Evolutionary conservation across 2,329 filamentous ascomycete genomes (phyloP), one percentile per base, ranked within the genome.

Genomic region (Xylariaceae sp.): DNA sequence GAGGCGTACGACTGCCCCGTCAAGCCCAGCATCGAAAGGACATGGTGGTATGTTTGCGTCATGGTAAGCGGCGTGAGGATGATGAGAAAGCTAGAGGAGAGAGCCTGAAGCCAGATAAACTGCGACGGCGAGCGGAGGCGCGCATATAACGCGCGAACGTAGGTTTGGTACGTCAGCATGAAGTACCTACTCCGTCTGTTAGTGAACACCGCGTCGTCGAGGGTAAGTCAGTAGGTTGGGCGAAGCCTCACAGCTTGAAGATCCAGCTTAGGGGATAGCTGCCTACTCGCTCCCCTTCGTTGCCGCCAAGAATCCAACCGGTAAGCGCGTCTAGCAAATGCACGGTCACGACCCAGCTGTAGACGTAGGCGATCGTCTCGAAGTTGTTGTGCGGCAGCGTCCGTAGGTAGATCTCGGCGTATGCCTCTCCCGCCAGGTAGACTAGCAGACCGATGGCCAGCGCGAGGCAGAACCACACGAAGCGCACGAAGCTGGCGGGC

Each of bases 241-340:
- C 12, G 2, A 49, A 62, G 26, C 47, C 82, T 73, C 68, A 87
- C 81, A 89, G 77, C 70, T 89, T 89, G 65, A 89, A 89, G 42
- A 88, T 82, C 83, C 85, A 89, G 62, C 84, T 86, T 54, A 89
- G 71, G n/a, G 86, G 86, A 65, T 89, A 89, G 68, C 84, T 88
- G 40, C 86, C 85, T 1, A 89, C 86, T 29, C 86, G 77, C 68
- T 89, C 83, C 46, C 86, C 86, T 63, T 88, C 83, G 50, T 81
- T 83, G 40, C 83, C 85, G 44, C 86, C 86, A 40, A 89, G 71
- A 46, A 89, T 86, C 83, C 84, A 89, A 1, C 84, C 86, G 0
- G 85, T 87, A 54, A 88, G 72, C 2, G 80, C 81, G 66, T 89
- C 86, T 7, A 89, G 75, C 20, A 88, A 71, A 58, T 88, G 83